Conservation (phyloP, 805 yeast species). For the Saturnispora zaruensis region DNA sequence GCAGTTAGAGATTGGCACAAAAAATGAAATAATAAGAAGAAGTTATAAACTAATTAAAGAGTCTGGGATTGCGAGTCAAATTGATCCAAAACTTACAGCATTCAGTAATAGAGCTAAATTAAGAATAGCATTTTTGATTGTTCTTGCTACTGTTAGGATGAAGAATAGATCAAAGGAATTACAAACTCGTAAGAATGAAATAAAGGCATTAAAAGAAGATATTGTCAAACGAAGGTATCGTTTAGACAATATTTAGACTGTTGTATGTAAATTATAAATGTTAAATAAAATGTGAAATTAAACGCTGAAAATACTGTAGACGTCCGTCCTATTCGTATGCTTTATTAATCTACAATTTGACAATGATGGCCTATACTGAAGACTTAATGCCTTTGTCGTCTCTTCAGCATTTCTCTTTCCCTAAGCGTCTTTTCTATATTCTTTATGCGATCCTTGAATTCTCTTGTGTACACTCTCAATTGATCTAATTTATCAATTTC, state of each 20-base stretch:
- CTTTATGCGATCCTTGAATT: constrained; percentile 22
- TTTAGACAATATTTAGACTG: neutral
- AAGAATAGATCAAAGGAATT: constrained; percentile 26
- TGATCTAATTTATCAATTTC: constrained; percentile 31
- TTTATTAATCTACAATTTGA: neutral
- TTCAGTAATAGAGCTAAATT: constrained; percentile 5
- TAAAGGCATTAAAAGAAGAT: constrained; percentile 14
- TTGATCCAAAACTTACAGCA: neutral
- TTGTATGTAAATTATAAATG: neutral
- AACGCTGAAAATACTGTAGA: neutral
- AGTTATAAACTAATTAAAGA: constrained; percentile 17
- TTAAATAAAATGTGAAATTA: neutral
- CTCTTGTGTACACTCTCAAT: constrained; percentile 24
- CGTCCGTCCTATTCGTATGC: neutral
- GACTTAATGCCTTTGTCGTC: neutral
- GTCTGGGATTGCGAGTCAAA: constrained; percentile 12
- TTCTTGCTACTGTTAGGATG: constrained; percentile 32
- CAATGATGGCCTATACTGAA: neutral
- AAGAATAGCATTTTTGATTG: constrained; percentile 24
- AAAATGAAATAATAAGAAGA: constrained; percentile 9
- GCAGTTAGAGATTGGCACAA: constrained; percentile 19
- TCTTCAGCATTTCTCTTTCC: constrained; percentile 5
- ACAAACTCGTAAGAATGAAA: constrained; percentile 14
- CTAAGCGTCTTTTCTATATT: constrained; percentile 18
- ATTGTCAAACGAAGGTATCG: constrained; percentile 9